Conservation (phyloP, 257 asterid species). For the Rubia yunnanensis region DNA sequence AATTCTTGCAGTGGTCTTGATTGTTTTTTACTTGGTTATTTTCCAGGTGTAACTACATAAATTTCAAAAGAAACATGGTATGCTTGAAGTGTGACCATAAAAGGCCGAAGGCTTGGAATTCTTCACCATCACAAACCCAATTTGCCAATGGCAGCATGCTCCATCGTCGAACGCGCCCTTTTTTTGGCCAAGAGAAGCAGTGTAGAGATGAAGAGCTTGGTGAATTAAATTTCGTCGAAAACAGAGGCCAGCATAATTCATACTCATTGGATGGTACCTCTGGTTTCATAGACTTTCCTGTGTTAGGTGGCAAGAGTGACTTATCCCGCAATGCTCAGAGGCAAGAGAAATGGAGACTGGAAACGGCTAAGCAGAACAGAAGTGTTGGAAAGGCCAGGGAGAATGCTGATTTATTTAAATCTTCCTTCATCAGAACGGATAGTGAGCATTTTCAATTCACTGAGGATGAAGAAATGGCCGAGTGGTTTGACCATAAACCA, state of each 20-base stretch:
- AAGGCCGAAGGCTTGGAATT: slow-evolving; percentile 49
- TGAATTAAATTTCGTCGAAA: slow-evolving; percentile 28
- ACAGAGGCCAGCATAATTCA: slow-evolving; percentile 24
- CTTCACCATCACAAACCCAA: slow-evolving; percentile 19
- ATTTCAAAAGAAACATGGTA: slow-evolving; percentile 71
- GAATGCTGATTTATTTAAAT: slow-evolving; percentile 22
- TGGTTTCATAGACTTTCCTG: slow-evolving; percentile 52
- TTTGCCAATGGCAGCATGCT: slow-evolving; percentile 13
- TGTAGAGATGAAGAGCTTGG: slow-evolving; percentile 12
- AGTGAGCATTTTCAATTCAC: slow-evolving; percentile 12
- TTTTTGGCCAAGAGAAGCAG: slow-evolving; percentile 29
- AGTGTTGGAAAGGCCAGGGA: slow-evolving; percentile 23
- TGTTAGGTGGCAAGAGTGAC: slow-evolving; percentile 67
- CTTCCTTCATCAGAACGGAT: slow-evolving; percentile 15
- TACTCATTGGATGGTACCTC: slow-evolving; percentile 17
- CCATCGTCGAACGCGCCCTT: slow-evolving; percentile 26
- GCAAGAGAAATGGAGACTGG: slow-evolving; percentile 54
- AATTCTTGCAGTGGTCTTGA: background rate
- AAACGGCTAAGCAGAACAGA: slow-evolving; percentile 28
- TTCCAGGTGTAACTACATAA: slow-evolving; percentile 78
- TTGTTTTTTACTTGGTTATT: background rate
- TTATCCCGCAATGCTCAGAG: slow-evolving; percentile 35
- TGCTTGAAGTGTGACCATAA: slow-evolving; percentile 89
- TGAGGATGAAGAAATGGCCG: slow-evolving; percentile 60
- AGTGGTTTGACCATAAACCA: slow-evolving; percentile 50